These are phyloP conservation scores for Beauveria varroae DNA, from an alignment of 2,329 filamentous ascomycete genomes.

Conservation along the genomic window DNA sequence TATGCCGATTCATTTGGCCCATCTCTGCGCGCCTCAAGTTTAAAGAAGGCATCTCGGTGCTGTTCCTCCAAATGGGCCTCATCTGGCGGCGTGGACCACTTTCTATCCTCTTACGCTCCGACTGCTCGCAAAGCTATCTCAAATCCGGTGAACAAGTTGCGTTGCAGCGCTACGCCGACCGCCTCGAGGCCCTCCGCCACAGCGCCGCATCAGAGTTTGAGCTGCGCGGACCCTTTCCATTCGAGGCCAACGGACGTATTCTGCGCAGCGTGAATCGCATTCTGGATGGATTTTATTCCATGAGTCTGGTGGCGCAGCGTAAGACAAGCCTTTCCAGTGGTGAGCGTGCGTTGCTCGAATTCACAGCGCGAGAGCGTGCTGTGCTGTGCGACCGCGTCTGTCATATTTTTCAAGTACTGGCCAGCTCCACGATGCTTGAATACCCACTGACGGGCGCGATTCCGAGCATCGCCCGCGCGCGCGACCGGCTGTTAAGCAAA, in stretches of 20 bases:
- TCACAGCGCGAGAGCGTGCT: constrained; percentile 69
- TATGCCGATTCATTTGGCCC: constrained; percentile 82
- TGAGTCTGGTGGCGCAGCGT: constrained; percentile 81
- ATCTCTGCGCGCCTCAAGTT: constrained; percentile 79
- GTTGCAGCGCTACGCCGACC: constrained; percentile 65
- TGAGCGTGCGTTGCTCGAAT: constrained; percentile 67
- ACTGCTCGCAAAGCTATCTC: constrained; percentile 60
- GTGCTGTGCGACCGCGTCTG: constrained; percentile 78
- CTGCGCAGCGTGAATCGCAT: constrained; percentile 69
- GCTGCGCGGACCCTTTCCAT: constrained; percentile 72
- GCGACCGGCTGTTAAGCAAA: constrained; percentile 73
- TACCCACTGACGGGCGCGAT: constrained; percentile 80
- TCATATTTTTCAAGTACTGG: constrained; percentile 73
- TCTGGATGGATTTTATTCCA: constrained; percentile 83
- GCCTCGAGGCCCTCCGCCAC: constrained; percentile 61
- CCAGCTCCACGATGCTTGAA: constrained; percentile 80
- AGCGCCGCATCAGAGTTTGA: constrained; percentile 74
- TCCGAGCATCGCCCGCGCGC: constrained; percentile 65
- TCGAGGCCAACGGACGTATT: constrained; percentile 59
- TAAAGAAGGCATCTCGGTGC: constrained; percentile 72
- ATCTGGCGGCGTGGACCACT: constrained; percentile 89
- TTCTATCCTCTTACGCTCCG: constrained; percentile 58
- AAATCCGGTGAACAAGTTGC: constrained; percentile 75
- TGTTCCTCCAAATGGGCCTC: constrained; percentile 85
- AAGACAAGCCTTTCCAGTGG: constrained; percentile 65